Evolutionary conservation across 805 yeast species (phyloP), one percentile per base, ranked within the genome.

Genomic region (Saccharomycopsis microspora): DNA sequence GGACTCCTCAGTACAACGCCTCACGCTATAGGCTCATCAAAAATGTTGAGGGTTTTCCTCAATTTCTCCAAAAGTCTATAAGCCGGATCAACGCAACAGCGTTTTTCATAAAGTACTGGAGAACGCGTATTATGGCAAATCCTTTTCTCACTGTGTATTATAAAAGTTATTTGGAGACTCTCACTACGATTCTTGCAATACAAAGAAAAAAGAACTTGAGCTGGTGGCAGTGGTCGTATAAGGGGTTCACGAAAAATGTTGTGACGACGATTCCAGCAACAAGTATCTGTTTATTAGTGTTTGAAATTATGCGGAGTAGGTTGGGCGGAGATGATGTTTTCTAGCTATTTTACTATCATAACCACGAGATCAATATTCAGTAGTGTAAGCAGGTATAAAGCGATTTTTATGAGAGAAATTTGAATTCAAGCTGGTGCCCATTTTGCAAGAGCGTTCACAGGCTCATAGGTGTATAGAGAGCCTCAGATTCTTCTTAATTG

Each of bases 241-340:
- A 78, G 54, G 97, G 97, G 0, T 86, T 85, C 59, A 67, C 72
- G 5, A 67, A 81, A 49, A 82, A 82, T 52, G 82, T 95, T 0
- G 58, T 85, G 43, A 74, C 86, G 0, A 78, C 85, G 1, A 76
- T 89, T 41, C 97, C 97, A 1, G 86, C 95, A 2, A 85, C 96
- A 1, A 83, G 94, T 39, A 75, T 87, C 39, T 96, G 96, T 0
- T 67, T 90, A 37, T 66, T 90, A 43, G 86, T 86, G 10, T 78
- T 90, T 62, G 97, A 90, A 62, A 80, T 85, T 27, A 72, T 85
- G 72, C 70, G 97, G 60, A 68, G 57, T 8, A 63, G 58, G 39
- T 48, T 66, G 11, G 45, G 43, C 35, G 41, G 32, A 8, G 35
- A 39, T 7, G 44, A 40, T 9, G 51, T 44, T 10, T 39, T 32